Evolutionary conservation across 345 rosid species (phyloP).

Genomic region (Psidium friedrichsthalianum): DNA sequence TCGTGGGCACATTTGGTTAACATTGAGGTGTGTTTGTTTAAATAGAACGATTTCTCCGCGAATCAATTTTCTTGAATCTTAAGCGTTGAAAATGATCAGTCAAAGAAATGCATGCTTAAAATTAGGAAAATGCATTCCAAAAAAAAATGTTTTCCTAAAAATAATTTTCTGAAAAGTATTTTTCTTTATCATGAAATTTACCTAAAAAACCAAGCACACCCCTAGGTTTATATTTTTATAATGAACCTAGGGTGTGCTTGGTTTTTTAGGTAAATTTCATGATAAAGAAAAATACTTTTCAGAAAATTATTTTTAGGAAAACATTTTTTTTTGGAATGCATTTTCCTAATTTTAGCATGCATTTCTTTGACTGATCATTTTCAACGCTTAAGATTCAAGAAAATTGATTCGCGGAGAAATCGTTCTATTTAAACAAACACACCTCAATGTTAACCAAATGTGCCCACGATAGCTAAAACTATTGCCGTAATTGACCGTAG

Average conservation of each 20-base stretch:
- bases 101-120: not conserved
- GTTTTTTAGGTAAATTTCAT: too few species aligned
- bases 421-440: not conserved
- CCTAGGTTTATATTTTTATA: too few species aligned
- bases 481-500: not conserved
- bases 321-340: not conserved
- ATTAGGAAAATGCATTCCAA: not conserved
- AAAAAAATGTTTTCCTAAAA: not conserved
- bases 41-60: not conserved
- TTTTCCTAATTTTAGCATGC: not conserved
- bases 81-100: too few species aligned
- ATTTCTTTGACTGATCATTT: not conserved
- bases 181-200: too few species aligned
- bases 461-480: not conserved
- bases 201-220: too few species aligned
- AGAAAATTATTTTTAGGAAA: not conserved
- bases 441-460: not conserved
- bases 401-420: not conserved
- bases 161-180: rapidly evolving
- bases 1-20: not conserved
- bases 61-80: not conserved
- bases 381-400: too few species aligned
- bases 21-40: not conserved
- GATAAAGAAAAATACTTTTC: rapidly evolving
- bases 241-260: too few species aligned